Evolutionary conservation across 1,284 basidiomycete species (phyloP), one percentile per base, ranked within the genome.

Genomic region (Paramarasmius palmivorus): DNA sequence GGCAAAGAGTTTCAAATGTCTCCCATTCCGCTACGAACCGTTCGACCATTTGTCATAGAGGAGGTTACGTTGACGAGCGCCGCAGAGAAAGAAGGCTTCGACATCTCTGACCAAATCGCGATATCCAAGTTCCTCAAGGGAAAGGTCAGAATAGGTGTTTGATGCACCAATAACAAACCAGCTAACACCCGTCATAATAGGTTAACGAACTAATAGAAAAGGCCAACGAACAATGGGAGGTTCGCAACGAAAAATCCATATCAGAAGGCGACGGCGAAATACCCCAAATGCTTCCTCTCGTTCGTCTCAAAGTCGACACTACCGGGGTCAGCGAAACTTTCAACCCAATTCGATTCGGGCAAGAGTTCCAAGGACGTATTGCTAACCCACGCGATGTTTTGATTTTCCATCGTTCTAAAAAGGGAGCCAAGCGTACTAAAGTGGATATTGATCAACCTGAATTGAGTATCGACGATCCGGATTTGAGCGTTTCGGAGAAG

Each of bases 291-390:
- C 79, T 98, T 8, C 96, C 96, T 1, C 82, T 99, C 29, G 79
- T 99, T 47, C 85, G 96, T 12, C 76, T 98, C 5, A 93, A 92
- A 75, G 93, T 97, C 22, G 94, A 98, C 66, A 96, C 94, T 0
- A 93, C 92, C 0, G 90, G 89, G 48, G 90, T 88, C 4, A 86
- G 86, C 54, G 91, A 93, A 61, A 93, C 94, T 74, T 92, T 90
- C 45, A 99, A 99, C 68, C 93, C 95, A 12, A 90, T 96, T 48
- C 89, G 96, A 7, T 98, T 99, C 67, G 96, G 97, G 0, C 95
- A 97, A 68, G 93, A 97, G 67, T 98, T 97, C 69, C 82, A 88
- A 55, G 93, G 92, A 2, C 83, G 83, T 20, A 84, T 99, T 14
- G 97, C 96, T 9, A 99, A 99, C 66, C 95, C 96, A 5, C 84